Percentiles rank a stretch among this genome's conserved stretches.
Conservation (phyloP, 2,329 filamentous ascomycete genomes). For the Cercospora sesami region DNA sequence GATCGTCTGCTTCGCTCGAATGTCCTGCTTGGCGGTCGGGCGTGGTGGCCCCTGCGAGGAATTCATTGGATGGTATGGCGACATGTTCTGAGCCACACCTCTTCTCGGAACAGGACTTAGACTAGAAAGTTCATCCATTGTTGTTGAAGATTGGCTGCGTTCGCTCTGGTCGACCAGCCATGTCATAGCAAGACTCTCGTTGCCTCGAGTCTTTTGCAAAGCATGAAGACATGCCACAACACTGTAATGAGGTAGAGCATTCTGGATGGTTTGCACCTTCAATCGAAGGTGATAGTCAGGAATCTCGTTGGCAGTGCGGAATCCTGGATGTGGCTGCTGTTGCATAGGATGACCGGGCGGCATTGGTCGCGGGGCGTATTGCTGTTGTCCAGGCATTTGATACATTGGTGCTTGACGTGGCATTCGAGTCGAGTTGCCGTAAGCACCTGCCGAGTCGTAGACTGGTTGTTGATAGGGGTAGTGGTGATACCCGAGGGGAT, state of each 20-base stretch:
- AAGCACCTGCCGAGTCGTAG: conserved; percentile 49
- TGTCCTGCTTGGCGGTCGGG: conserved; percentile 55
- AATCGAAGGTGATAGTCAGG: conserved; percentile 50
- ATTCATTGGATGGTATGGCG: conserved; percentile 16
- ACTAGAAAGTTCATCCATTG: conserved; percentile 29
- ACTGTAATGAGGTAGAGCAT: conserved; percentile 47
- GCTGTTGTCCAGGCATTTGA: conserved; percentile 15
- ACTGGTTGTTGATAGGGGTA: conserved; percentile 9
- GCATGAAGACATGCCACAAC: conserved; percentile 53
- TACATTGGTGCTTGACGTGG: conserved; percentile 22
- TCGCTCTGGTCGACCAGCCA: conserved; percentile 45
- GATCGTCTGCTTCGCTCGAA: conserved; percentile 54
- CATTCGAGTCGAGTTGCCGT: conserved; percentile 34
- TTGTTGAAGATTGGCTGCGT: neutral
- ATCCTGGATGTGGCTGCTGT: neutral
- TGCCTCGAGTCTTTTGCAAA: conserved; percentile 52
- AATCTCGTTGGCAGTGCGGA: conserved; percentile 48
- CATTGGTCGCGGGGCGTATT: conserved; percentile 2
- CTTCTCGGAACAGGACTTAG: conserved; percentile 30
- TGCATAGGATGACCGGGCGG: neutral
- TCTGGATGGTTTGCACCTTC: conserved; percentile 56
- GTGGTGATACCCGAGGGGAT: conserved; percentile 8
- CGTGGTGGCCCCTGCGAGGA: conserved; percentile 34
- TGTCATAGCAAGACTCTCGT: conserved; percentile 57
- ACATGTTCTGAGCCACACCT: conserved; percentile 31